phyloP scores from a whole-genome alignment of 2,329 filamentous ascomycete genomes.

The Ophiocordyceps camponoti-saundersi region DNA sequence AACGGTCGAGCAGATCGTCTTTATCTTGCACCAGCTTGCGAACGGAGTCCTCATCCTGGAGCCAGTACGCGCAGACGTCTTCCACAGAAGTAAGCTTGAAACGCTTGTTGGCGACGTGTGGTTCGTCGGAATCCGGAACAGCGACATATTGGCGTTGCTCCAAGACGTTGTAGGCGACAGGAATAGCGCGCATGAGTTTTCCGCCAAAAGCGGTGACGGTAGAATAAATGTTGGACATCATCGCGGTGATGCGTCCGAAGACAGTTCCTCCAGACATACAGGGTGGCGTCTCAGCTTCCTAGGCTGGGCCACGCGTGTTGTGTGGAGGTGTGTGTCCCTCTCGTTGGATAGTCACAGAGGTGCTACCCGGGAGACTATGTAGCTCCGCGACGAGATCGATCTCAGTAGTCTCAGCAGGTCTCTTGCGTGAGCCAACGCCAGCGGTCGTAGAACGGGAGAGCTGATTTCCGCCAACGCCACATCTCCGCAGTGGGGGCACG shows the following conservation, averaged over 20 bases:
- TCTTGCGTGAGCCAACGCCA: conserved; percentile 13
- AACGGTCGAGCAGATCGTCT: conserved; percentile 6
- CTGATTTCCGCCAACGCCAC: background rate
- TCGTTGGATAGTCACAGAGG: background rate
- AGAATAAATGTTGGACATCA: conserved; percentile 11
- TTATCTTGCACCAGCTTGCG: conserved; percentile 8
- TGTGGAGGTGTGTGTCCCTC: background rate
- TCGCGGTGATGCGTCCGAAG: conserved; percentile 10
- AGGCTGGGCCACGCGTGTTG: background rate
- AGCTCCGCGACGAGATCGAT: conserved; percentile 12
- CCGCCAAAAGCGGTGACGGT: conserved; percentile 11
- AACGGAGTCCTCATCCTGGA: conserved; percentile 1
- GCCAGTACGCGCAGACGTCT: conserved; percentile 1
- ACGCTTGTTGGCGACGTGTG: conserved; percentile 11
- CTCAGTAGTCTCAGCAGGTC: conserved; percentile 12
- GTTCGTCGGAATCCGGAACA: background rate
- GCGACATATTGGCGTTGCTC: conserved; percentile 9
- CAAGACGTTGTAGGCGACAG: conserved; percentile 6
- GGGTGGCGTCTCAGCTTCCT: conserved; percentile 2
- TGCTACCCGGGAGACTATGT: conserved; percentile 4
- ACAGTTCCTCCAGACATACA: conserved; percentile 9
- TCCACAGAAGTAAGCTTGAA: conserved; percentile 8
- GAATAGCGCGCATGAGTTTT: conserved; percentile 4
- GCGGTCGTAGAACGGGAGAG: conserved; percentile 6
- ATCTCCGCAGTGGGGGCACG: background rate